Conservation (phyloP, 345 rosid genomes). For the Camelina hispida region DNA sequence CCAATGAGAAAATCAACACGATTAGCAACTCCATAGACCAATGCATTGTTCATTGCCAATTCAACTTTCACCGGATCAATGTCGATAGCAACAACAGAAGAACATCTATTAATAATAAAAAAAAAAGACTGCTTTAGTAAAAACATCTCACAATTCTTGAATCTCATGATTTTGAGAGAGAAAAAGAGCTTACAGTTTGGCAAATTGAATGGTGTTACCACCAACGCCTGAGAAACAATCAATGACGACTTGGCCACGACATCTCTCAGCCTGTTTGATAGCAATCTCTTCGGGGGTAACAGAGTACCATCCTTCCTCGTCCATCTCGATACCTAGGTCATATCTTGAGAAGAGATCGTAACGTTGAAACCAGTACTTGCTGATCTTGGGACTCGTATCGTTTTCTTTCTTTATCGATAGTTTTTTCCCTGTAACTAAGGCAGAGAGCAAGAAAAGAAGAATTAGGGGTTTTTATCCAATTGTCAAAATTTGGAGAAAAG, state of each 20-base stretch:
- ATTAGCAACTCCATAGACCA: conserved; percentile 56
- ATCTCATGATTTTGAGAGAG: background rate
- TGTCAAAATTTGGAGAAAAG: background rate
- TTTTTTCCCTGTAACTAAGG: background rate
- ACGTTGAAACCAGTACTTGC: conserved; percentile 54
- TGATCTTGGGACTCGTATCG: conserved; percentile 9
- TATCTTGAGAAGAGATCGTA: conserved; percentile 54
- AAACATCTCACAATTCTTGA: background rate
- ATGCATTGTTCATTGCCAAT: conserved; percentile 52
- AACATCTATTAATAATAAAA: conserved; percentile 46
- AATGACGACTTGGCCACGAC: conserved; percentile 48
- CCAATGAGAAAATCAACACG: conserved; percentile 52
- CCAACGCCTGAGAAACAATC: conserved; percentile 62
- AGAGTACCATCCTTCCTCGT: conserved; percentile 62
- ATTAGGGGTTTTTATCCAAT: background rate
- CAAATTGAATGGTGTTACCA: conserved; percentile 63
- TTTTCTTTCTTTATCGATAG: conserved; percentile 18
- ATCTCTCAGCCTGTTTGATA: conserved; percentile 49
- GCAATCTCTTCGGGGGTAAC: conserved; percentile 60
- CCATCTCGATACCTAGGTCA: conserved; percentile 53
- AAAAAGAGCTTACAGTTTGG: conserved; percentile 38
- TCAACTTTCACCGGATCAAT: conserved; percentile 55
- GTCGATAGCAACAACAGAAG: conserved; percentile 56
- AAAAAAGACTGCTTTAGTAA: background rate
- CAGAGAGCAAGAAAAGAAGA: too few relatives aligned